Evolutionary conservation across 805 yeast species (phyloP).

Genomic region (Myxozyma monticola): DNA sequence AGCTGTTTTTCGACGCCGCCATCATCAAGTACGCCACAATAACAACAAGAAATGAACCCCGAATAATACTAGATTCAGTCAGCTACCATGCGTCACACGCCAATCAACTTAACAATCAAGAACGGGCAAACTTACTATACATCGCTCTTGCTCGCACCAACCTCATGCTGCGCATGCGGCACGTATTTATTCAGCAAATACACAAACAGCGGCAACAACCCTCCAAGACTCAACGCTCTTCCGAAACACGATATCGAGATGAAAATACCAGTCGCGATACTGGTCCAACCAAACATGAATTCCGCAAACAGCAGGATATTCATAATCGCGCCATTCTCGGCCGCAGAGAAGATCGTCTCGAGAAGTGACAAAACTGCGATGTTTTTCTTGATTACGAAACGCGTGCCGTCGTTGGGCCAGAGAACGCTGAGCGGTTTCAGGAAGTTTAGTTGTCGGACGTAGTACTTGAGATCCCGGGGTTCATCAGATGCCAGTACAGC

Average conservation of each 20-base stretch:
- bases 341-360: conserved; percentile 23
- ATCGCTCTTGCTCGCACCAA: conserved; percentile 21
- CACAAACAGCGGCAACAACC: conserved; percentile 32
- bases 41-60: not conserved
- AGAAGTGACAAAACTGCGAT: conserved; percentile 11
- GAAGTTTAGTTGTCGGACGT: conserved; percentile 21
- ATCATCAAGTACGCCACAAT: conserved; percentile 7
- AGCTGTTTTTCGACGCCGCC: conserved; percentile 3
- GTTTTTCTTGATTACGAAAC: conserved; percentile 12
- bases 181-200: conserved; percentile 6
- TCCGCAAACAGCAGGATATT: conserved; percentile 34
- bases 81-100: no score
- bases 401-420: conserved; percentile 23
- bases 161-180: conserved; percentile 8
- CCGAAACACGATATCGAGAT: conserved; percentile 34
- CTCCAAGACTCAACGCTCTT: conserved; percentile 33
- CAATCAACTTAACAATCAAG: no score
- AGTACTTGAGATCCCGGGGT: conserved; percentile 3
- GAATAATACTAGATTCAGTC: not conserved
- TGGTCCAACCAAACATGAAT: conserved; percentile 37
- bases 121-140: conserved; percentile 13
- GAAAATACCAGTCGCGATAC: conserved; percentile 36
- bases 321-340: conserved; percentile 17
- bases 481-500: not conserved
- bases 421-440: conserved; percentile 34